Base-by-base conservation (phyloP, 148 eudicot genomes). In the Heliosperma pusillum region DNA sequence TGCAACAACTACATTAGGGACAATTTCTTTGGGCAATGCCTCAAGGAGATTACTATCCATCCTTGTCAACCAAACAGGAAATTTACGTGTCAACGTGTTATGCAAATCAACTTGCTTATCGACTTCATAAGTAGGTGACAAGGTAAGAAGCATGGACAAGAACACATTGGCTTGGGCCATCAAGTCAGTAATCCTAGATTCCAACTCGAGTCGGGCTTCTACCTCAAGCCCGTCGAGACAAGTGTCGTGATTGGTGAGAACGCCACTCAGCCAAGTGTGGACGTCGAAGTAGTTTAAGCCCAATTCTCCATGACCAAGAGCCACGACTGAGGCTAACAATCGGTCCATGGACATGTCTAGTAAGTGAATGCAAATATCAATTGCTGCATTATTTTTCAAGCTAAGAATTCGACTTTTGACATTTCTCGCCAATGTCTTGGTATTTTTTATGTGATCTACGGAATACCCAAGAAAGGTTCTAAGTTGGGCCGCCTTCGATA, bases 1-100 rank as follows among this genome's bases (percentile, higher is more conserved):
- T 0, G 97, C 91, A 22, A 91, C 96, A 4, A 83, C 85, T 0
- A 60, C 88, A 27, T 87, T 79, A 0, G 93, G 55, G 17, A 50
- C 3, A 15, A 50, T 16, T 17, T 11, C 55, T 17, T 50, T 50
- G 5, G 55, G 55, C 19, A 15, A 50, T 2, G 55, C 55, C 55
- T 50, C 55, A 10, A 50, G 55, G 19, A 50, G 55, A 50, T 16
- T 50, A 50, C 55, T 50, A 50, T 50, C 55, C 55, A 12, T 10
- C 15, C 55, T 50, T 50, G 55, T 50, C 55, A 50, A 17, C 55
- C 55, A 50, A 12, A 11, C 16, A 50, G 55, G 55, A 50, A 50
- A 50, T 11, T 50, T 50, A 36, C 4, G 42, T 5, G 42, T 7
- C 42, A 36, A 6, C 42, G 6, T 36, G 42, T 36, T 7, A 50